Percentiles rank a stretch among this genome's conserved stretches.
Conservation (phyloP, 1,284 basidiomycete species). For the Mycena sp. region DNA sequence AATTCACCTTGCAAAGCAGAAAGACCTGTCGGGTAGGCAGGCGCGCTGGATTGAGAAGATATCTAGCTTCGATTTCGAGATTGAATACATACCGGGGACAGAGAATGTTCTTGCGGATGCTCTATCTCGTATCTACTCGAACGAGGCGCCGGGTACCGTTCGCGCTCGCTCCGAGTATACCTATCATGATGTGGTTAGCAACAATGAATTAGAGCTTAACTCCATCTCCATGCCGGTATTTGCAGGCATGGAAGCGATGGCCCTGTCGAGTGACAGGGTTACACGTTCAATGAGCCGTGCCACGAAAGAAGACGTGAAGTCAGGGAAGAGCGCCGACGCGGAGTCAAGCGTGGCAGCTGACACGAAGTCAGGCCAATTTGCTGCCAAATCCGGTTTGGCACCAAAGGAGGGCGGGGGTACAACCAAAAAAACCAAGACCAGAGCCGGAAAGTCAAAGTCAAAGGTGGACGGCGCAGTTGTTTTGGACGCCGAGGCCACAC, state of each 20-base stretch:
- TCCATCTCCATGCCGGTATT: conserved; percentile 23
- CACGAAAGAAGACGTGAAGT: too few species aligned
- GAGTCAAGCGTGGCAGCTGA: too few species aligned
- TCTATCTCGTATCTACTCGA: conserved; percentile 1
- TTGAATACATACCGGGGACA: conserved; percentile 26
- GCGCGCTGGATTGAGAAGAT: conserved; percentile 42
- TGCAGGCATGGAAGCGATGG: conserved; percentile 21
- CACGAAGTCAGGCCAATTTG: too few species aligned
- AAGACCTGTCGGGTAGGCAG: conserved; percentile 36
- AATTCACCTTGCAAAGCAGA: conserved; percentile 18
- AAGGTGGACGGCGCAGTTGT: not conserved
- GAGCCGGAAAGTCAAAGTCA: too few species aligned
- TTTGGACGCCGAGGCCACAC: too few species aligned
- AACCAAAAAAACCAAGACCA: not conserved
- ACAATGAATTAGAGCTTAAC: not conserved
- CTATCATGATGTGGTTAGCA: conserved; percentile 4
- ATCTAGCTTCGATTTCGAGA: conserved; percentile 26
- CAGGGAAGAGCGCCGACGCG: too few species aligned
- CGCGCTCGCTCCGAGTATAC: conserved; percentile 25
- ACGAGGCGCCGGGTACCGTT: conserved; percentile 32
- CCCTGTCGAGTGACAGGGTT: not conserved
- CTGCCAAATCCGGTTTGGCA: conserved; percentile 15
- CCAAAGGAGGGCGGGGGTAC: conserved; percentile 34
- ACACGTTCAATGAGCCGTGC: not conserved
- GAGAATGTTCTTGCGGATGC: conserved; percentile 27